Evolutionary conservation across 2,329 filamentous ascomycete species (phyloP), one percentile per base, ranked within the genome.

Genomic region (Nemania sp.): DNA sequence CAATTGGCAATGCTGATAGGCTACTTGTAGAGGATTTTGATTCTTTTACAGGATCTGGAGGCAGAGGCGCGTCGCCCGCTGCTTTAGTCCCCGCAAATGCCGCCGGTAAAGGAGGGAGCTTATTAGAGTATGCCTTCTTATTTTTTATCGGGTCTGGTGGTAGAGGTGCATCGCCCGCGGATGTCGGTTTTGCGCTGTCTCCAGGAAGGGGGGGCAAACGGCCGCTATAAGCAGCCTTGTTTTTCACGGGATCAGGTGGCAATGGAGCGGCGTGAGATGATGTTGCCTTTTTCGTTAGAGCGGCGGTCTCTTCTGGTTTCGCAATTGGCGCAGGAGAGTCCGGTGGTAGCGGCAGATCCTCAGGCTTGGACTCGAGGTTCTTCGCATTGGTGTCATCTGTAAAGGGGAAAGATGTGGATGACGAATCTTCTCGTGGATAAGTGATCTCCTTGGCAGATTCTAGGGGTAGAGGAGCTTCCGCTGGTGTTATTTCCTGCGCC

Each of bases 391-490:
- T 62, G 35, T 61, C 62, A 64, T 70, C 71, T 69, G 61, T 73
- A 57, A 81, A 80, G 54, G 75, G 72, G 63, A 77, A 75, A 48
- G 82, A 85, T 61, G 82, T 83, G 45, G 81, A 82, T 37, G 80
- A 81, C 17, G 81, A 82, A 60, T 83, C 80, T 49, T 79, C 81
- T 40, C 83, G 65, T 51, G 77, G 74, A 68, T 79, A 85, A 52
- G 75, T 71, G 59, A 75, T 72, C 76, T 81, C 84, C 77, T 82
- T 86, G 55, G 78, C 84, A 59, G 81, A 74, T 63, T 86, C 83
- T 20, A 83, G 83, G 35, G 84, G 83, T 4, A 86, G 73, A 59
- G 83, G 83, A 34, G 67, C 68, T 60, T 74, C 70, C 43, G 73
- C 69, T 52, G 72, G 64, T 20, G 72, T 66, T 39, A 76, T 73